Conservation (phyloP, 352 stramenopile genomes). For the Stramenopiles sp. region DNA sequence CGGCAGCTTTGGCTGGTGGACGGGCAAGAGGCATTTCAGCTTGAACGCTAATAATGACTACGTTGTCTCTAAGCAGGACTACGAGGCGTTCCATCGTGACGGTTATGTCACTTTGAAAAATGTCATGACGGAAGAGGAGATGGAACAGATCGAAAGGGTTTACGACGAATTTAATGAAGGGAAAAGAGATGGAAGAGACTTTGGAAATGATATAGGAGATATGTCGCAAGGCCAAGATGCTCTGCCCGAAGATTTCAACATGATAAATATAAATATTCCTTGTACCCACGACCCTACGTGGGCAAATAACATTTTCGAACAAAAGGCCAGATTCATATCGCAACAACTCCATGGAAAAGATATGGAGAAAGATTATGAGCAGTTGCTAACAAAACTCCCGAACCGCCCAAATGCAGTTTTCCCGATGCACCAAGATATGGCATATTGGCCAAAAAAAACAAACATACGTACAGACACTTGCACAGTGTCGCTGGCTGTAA, state of each 20-base stretch:
- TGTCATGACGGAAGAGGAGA: conserved; percentile 31
- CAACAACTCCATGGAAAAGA: conserved; percentile 27
- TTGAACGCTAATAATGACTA: conserved; percentile 18
- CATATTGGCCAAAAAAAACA: not conserved
- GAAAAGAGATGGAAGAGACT: conserved; percentile 22
- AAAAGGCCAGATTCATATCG: conserved; percentile 26
- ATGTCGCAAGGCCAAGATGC: conserved; percentile 33
- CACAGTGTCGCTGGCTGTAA: conserved; percentile 33
- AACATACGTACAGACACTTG: conserved; percentile 25
- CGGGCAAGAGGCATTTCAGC: no score
- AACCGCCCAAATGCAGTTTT: conserved; percentile 32
- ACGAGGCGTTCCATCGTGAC: conserved; percentile 27
- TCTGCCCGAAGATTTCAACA: conserved; percentile 29
- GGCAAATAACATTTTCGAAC: conserved; percentile 32
- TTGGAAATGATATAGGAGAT: conserved; percentile 36
- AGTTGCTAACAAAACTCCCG: conserved; percentile 33
- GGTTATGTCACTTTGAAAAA: conserved; percentile 28
- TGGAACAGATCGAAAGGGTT: conserved; percentile 23
- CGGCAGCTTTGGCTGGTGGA: no score
- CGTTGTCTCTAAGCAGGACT: conserved; percentile 28
- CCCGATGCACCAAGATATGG: conserved; percentile 28
- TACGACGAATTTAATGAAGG: conserved; percentile 29
- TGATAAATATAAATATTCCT: conserved; percentile 35
- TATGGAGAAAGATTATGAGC: conserved; percentile 38
- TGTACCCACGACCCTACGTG: conserved; percentile 30